Evolutionary conservation across 2,329 filamentous ascomycete species (phyloP).

Genomic region (Phaeoacremonium minimum): DNA sequence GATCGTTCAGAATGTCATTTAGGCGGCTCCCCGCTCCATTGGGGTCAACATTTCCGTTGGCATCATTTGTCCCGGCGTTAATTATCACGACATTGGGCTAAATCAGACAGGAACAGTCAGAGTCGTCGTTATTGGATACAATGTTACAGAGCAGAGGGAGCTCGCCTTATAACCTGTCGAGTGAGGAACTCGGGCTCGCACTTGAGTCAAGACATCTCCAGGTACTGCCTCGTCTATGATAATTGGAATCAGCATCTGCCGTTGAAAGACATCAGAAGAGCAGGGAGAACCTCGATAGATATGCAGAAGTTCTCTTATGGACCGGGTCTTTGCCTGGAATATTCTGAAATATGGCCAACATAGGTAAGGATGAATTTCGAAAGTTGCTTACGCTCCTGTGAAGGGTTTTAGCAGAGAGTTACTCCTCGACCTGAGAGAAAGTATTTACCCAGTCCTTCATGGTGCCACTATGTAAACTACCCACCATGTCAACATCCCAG

Average conservation of each 20-base stretch:
- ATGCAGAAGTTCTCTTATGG: no score
- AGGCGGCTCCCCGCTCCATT: slow-evolving; percentile 15
- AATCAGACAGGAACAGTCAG: slow-evolving; percentile 2
- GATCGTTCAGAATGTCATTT: slow-evolving; percentile 15
- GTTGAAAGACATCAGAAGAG: background rate
- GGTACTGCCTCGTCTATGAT: slow-evolving; percentile 4
- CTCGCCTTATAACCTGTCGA: no score
- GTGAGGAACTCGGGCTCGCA: no score
- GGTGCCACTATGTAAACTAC: slow-evolving; percentile 10
- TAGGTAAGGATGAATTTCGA: no score
- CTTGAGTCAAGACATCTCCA: slow-evolving; percentile 10
- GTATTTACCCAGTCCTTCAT: slow-evolving; percentile 20
- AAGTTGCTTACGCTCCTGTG: no score
- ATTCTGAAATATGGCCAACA: no score
- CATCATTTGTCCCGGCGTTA: slow-evolving; percentile 28
- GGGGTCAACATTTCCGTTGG: slow-evolving; percentile 10
- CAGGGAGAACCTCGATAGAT: no score
- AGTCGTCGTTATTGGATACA: no score
- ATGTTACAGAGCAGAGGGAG: no score
- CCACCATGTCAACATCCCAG: slow-evolving; percentile 20
- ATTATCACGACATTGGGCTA: slow-evolving; percentile 17
- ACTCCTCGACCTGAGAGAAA: no score
- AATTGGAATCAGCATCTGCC: background rate
- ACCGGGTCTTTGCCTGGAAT: no score
- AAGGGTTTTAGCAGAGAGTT: no score